A percentile compares a stretch with the other conserved stretches of the same genome.
phyloP scores from a whole-genome alignment of 192 early-diverging fungal species.

The Phlyctochytrium planicorne region DNA sequence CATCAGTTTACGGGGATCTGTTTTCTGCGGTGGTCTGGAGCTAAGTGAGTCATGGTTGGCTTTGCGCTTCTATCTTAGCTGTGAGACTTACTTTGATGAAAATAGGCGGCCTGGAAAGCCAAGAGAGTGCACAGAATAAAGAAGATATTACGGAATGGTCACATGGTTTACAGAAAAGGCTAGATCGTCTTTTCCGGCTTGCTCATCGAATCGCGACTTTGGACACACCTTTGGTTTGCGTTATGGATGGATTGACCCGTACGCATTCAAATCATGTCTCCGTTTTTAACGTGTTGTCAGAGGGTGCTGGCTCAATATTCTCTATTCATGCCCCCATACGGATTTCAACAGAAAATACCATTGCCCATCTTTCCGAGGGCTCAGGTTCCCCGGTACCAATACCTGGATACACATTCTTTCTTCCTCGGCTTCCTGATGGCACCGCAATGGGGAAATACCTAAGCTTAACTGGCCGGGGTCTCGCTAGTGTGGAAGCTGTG shows the following conservation, averaged over 20 bases:
- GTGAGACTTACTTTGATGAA: too few relatives aligned
- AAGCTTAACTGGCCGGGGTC: neutral
- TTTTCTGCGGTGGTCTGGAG: too few relatives aligned
- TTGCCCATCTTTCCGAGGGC: constrained; percentile 6
- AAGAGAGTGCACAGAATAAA: too few relatives aligned
- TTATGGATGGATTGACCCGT: constrained; percentile 18
- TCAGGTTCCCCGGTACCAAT: neutral
- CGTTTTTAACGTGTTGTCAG: neutral
- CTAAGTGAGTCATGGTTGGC: too few relatives aligned
- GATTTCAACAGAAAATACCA: constrained; percentile 14
- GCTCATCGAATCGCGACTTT: constrained; percentile 15
- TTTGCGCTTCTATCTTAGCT: too few relatives aligned
- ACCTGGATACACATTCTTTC: constrained; percentile 13
- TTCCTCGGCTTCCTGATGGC: constrained; percentile 5
- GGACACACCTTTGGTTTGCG: constrained; percentile 11
- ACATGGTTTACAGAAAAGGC: too few relatives aligned
- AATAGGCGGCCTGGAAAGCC: too few relatives aligned
- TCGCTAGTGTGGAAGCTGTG: constrained; percentile 6
- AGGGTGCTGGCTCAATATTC: constrained; percentile 10
- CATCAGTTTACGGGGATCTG: too few relatives aligned
- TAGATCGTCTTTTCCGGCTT: too few relatives aligned
- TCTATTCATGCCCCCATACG: constrained; percentile 15
- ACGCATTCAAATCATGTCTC: neutral
- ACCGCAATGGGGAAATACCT: constrained; percentile 9
- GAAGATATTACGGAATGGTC: too few relatives aligned